Percentiles rank a stretch among this genome's conserved stretches.
Evolutionary conservation across 2,329 filamentous ascomycete genomes (phyloP).

Genomic region (Xylaria sp.): DNA sequence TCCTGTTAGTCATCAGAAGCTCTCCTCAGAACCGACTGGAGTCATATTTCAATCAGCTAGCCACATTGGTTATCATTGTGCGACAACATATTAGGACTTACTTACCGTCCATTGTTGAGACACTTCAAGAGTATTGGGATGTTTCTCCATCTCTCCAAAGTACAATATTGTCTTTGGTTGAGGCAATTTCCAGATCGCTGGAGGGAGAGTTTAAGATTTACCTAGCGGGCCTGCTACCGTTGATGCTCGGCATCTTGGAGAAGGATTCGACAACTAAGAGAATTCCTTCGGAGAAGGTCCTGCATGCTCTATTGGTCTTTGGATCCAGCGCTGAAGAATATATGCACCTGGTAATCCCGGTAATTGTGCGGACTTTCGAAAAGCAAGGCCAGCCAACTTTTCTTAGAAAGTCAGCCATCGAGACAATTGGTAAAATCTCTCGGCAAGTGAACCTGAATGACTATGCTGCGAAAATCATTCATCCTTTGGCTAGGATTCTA

Average conservation of each 20-base stretch:
- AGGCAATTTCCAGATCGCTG: constrained; percentile 91
- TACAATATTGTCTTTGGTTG: constrained; percentile 90
- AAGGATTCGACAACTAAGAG: constrained; percentile 81
- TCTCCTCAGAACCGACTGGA: constrained; percentile 83
- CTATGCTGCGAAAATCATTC: constrained; percentile 95
- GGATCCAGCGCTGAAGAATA: constrained; percentile 97
- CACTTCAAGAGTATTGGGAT: constrained; percentile 92
- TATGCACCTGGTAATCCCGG: constrained; percentile 98
- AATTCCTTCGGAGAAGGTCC: constrained; percentile 86
- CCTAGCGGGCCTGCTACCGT: constrained; percentile 84
- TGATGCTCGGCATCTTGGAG: constrained; percentile 95
- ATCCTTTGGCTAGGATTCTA: constrained; percentile 87
- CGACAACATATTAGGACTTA: constrained; percentile 95
- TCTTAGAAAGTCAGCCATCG: constrained; percentile 88
- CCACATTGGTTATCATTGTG: constrained; percentile 92
- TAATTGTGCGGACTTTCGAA: constrained; percentile 94
- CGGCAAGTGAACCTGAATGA: constrained; percentile 97
- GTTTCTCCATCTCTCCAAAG: constrained; percentile 82
- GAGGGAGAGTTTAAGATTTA: constrained; percentile 99
- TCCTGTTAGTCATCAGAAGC: constrained; percentile 86
- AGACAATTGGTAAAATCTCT: constrained; percentile 93
- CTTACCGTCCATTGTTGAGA: constrained; percentile 84
- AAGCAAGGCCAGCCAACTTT: constrained; percentile 82
- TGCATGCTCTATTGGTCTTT: constrained; percentile 96
- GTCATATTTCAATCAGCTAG: constrained; percentile 97